Conservation (phyloP, 345 rosid genomes). For the Ceriops tagal region DNA sequence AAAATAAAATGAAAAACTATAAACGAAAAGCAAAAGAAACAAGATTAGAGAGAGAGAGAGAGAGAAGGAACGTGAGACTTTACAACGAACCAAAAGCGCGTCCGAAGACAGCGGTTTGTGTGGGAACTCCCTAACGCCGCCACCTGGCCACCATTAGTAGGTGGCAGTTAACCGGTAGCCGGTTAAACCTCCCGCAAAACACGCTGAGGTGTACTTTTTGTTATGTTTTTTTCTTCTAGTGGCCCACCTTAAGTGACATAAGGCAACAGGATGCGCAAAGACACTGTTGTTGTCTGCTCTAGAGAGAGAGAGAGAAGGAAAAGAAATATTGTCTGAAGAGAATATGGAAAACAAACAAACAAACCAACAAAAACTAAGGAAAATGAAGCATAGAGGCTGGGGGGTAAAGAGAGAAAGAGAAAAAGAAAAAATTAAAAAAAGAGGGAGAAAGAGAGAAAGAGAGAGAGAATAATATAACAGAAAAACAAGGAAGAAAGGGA, state of each 20-base stretch:
- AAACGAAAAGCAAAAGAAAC: no score
- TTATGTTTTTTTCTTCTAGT: no score
- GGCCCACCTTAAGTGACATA: no score
- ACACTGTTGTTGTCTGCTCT: no score
- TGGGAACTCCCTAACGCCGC: conserved; percentile 6
- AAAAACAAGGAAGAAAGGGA: conserved; percentile 32
- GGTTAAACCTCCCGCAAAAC: no score
- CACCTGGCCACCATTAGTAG: no score
- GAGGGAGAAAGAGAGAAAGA: neutral
- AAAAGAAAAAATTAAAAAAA: conserved; percentile 14
- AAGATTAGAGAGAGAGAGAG: neutral
- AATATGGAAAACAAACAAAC: neutral
- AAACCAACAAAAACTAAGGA: conserved; percentile 2
- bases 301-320: no score
- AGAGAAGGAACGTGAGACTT: neutral
- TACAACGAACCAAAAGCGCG: conserved; percentile 28
- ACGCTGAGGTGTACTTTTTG: no score
- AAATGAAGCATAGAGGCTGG: conserved; percentile 5
- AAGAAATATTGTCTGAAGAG: no score
- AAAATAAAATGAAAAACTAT: no score
- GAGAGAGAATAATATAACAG: conserved; percentile 7
- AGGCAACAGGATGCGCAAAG: no score
- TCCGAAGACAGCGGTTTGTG: conserved; percentile 36
- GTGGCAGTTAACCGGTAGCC: no score
- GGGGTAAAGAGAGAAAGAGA: conserved; percentile 16